A percentile compares a stretch with the other conserved stretches of the same genome.
Conservation (phyloP, 768 basidiomycete species). For the Mycena rosella region DNA sequence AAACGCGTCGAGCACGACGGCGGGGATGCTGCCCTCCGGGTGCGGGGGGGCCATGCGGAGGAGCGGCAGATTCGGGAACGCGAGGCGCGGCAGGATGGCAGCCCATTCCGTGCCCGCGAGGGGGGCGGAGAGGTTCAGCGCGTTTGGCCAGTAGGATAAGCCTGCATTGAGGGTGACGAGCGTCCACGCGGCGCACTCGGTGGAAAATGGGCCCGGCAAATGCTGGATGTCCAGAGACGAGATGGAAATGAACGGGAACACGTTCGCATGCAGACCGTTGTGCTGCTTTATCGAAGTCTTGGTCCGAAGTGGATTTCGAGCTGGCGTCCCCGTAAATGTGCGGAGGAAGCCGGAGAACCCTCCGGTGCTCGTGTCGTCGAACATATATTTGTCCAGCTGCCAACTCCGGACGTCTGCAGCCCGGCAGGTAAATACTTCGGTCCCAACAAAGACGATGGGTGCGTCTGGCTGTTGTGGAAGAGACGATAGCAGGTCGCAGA, state of each 20-base stretch:
- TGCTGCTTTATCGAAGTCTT: conserved; percentile 25
- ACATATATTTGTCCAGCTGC: conserved; percentile 32
- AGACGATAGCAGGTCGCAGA: conserved; percentile 33
- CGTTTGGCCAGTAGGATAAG: conserved; percentile 22
- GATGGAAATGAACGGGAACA: conserved; percentile 33
- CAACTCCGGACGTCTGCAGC: conserved; percentile 26
- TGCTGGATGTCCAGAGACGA: conserved; percentile 27
- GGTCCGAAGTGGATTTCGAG: conserved; percentile 6
- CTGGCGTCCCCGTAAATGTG: not conserved
- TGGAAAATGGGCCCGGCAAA: conserved; percentile 12
- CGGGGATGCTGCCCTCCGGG: conserved; percentile 9
- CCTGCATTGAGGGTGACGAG: conserved; percentile 24
- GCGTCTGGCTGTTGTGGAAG: conserved; percentile 12
- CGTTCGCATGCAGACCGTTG: conserved; percentile 23
- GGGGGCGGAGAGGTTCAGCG: conserved; percentile 19
- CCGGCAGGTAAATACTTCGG: conserved; percentile 29
- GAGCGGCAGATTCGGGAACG: conserved; percentile 18
- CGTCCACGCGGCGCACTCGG: conserved; percentile 19
- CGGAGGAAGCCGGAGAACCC: conserved; percentile 9
- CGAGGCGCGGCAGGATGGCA: conserved; percentile 26
- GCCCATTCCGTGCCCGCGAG: conserved; percentile 30
- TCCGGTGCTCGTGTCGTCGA: conserved; percentile 9
- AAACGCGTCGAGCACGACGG: conserved; percentile 30
- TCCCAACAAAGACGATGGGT: conserved; percentile 33
- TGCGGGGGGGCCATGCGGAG: conserved; percentile 19